These are phyloP conservation scores for Penicillium sp. DNA, from an alignment of 2,329 filamentous ascomycete species.

Conservation along the genomic window DNA sequence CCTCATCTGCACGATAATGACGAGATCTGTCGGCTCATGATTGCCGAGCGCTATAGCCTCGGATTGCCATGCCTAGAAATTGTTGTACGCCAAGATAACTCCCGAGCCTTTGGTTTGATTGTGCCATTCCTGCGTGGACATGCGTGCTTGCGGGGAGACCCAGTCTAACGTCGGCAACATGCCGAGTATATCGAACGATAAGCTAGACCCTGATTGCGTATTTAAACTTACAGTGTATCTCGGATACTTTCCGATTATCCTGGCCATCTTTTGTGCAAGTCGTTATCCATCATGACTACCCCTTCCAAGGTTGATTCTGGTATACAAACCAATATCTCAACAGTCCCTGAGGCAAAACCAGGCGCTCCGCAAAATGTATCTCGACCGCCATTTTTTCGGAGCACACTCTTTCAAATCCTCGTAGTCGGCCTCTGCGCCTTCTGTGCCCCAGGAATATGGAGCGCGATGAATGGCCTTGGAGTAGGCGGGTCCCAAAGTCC, in stretches of 20 bases:
- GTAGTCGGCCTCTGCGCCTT: conserved; percentile 48
- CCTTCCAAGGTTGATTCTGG: neutral
- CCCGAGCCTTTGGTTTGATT: conserved; percentile 4
- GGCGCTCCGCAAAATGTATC: neutral
- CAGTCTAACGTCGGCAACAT: neutral
- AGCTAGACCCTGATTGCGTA: neutral
- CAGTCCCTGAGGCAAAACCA: neutral
- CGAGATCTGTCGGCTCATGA: neutral
- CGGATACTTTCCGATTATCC: neutral
- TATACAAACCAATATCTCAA: neutral
- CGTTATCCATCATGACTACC: neutral
- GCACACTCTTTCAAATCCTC: conserved; percentile 45
- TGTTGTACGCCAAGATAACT: neutral
- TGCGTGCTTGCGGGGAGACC: conserved; percentile 15
- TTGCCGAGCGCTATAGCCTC: neutral
- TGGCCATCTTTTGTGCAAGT: neutral
- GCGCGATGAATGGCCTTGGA: conserved; percentile 49
- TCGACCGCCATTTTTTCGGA: neutral
- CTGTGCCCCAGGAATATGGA: conserved; percentile 50
- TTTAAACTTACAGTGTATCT: neutral
- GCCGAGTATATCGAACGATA: neutral
- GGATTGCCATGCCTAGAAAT: neutral
- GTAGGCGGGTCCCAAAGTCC: conserved; percentile 45
- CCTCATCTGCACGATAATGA: neutral
- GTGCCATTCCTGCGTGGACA: conserved; percentile 13